Percentiles rank a stretch among this genome's conserved stretches.
Conservation (phyloP, 768 basidiomycete species). For the Crepidotus variabilis region DNA sequence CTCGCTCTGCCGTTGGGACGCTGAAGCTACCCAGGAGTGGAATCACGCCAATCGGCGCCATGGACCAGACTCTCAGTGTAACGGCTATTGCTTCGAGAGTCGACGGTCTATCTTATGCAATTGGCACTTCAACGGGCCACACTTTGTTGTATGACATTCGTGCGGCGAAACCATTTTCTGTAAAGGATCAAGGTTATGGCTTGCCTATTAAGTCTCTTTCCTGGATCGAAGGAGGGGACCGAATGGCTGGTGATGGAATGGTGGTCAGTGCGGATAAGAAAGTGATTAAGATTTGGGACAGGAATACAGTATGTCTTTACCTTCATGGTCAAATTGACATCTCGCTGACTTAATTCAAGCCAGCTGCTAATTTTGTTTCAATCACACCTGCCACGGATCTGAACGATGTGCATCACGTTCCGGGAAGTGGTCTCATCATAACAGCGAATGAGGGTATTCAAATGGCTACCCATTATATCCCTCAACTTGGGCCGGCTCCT, state of each 20-base stretch:
- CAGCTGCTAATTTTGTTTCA: conserved; percentile 83
- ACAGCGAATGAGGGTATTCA: conserved; percentile 96
- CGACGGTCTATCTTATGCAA: conserved; percentile 90
- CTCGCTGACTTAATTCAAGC: conserved; percentile 38
- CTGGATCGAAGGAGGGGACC: conserved; percentile 87
- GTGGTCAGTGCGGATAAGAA: conserved; percentile 93
- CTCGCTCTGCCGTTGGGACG: conserved; percentile 68
- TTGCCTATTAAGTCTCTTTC: conserved; percentile 77
- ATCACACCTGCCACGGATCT: conserved; percentile 89
- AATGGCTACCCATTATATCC: conserved; percentile 92
- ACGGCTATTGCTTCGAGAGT: conserved; percentile 82
- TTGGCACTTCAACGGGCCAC: conserved; percentile 95
- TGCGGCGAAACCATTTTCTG: conserved; percentile 73
- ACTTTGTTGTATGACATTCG: conserved; percentile 94
- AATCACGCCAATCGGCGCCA: conserved; percentile 38
- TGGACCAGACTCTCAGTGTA: conserved; percentile 46
- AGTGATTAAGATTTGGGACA: conserved; percentile 97
- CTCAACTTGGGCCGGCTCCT: conserved; percentile 94
- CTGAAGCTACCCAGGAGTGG: conserved; percentile 56
- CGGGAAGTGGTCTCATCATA: conserved; percentile 85
- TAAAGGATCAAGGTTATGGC: conserved; percentile 97
- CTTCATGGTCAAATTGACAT: conserved; percentile 1
- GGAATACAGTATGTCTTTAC: conserved; percentile 56
- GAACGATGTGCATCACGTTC: conserved; percentile 87
- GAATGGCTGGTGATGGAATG: conserved; percentile 84